Evolutionary conservation across 768 basidiomycete species (phyloP), one percentile per base, ranked within the genome.

Genomic region (Lactarius psammicola): DNA sequence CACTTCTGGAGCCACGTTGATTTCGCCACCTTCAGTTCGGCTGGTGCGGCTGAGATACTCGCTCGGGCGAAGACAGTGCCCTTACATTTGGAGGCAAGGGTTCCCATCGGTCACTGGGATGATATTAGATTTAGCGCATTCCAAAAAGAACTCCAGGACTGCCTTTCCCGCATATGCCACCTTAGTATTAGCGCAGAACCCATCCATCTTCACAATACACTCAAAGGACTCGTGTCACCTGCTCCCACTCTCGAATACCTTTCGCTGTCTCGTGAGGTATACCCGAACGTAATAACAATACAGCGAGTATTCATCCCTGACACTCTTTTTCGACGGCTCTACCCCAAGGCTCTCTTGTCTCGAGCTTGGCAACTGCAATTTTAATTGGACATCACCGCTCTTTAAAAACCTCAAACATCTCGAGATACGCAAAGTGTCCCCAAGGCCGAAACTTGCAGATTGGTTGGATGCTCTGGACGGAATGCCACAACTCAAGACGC

Each of bases 1-100:
- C 40, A 46, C 17, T 34, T 68, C 36, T 68, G 67, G 67, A 58
- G 58, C n/a, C 38, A 56, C 40, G 36, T 68, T 38, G 28, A 60
- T 18, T 60, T 68, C 40, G 30, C 55, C n/a, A n/a, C n/a, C n/a
- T n/a, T n/a, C n/a, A n/a, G n/a, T n/a, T n/a, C n/a, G n/a, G n/a
- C n/a, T n/a, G 59, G 55, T 5, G 18, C 40, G 17, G 15, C n/a
- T 18, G 55, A 57, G 40, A 65, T 68, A 33, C 59, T 64, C 15
- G 6, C 46, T 2, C 67, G 63, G n/a, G 54, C 67, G 4, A 64
- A 61, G 63, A 58, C 20, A 36, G 46, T 38, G 1, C 67, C 67
- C 1, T 33, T 68, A 17, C 28, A 51, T 34, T 15, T 64, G 5
- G 28, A 58, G 8, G 63, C 46, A 23, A 6, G 44, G 33, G 13